Conservation (phyloP, 2,329 filamentous ascomycete species). For the Rhinocladiella similis region DNA sequence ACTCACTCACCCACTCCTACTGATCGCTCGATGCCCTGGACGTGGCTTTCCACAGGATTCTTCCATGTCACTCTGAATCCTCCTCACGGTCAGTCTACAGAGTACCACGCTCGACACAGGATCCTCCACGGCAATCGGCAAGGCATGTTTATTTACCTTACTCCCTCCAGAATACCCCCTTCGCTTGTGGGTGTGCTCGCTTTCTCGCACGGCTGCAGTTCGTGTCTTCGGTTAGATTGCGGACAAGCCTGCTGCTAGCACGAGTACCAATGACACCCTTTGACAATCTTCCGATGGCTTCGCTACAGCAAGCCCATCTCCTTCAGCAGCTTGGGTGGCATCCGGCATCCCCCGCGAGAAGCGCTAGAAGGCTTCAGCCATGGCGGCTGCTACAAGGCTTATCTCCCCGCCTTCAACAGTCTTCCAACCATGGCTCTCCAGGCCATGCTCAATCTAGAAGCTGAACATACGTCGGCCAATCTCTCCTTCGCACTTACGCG, state of each 20-base stretch:
- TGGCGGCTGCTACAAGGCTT: background rate
- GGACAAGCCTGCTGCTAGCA: background rate
- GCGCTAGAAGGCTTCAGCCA: background rate
- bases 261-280: conserved; percentile 5
- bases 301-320: no score
- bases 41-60: no score
- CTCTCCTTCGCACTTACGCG: background rate
- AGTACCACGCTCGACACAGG: no score
- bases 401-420: conserved; percentile 1
- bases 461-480: conserved; percentile 11
- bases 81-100: no score
- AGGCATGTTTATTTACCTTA: no score
- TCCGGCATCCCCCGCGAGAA: background rate
- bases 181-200: no score
- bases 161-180: no score
- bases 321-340: background rate
- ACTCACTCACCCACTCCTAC: no score
- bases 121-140: no score
- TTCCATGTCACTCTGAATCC: no score
- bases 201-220: no score
- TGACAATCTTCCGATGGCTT: background rate
- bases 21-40: no score
- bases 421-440: background rate
- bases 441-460: conserved; percentile 17
- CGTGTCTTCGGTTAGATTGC: conserved; percentile 7